Base-by-base conservation (phyloP, 1,139 yeast species). In the Ogataea hybrid region DNA sequence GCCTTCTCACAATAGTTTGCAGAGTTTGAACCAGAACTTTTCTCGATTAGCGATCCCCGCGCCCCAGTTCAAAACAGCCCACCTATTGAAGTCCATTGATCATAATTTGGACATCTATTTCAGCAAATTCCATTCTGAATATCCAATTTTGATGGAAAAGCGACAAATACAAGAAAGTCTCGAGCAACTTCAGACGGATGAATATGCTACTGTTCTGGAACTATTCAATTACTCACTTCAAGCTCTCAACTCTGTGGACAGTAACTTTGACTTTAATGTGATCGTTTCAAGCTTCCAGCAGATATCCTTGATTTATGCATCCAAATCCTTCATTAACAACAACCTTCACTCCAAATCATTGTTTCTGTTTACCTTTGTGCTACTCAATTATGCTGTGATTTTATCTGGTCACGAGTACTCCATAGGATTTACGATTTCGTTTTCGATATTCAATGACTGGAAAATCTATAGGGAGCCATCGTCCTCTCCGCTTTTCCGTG, bases 391-490 rank as follows among this genome's bases (percentile, higher is more conserved):
- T 55, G 63, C 78, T 2, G 68, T 80, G 14, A 63, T 81, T 3
- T 63, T 81, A 43, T 75, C 77, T 35, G 86, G 86, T 1, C 79
- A 74, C 46, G 70, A 70, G 32, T 79, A 76, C 54, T 71, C 81
- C 1, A 61, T 76, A 39, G 81, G 82, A 0, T 64, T 81, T 30
- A 70, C 81, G 2, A 62, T 75, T 47, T 65, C 84, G 1, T 68
- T 73, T 10, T 67, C 82, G 2, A 68, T 80, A 9, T 76, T 82
- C 55, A 77, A 78, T 57, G 88, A 81, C 52, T 74, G 77, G 58
- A 73, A 72, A 48, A 65, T 81, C 47, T 68, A 67, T 52, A 50
- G 43, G 31, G 57, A 49, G 50, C 48, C 58, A 50, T 37, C 49
- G 49, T 47, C 31, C 42, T 51, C 57, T 21, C 53, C 52, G 6